Conservation (phyloP, 1,284 basidiomycete species). For the Marasmius oreades region DNA sequence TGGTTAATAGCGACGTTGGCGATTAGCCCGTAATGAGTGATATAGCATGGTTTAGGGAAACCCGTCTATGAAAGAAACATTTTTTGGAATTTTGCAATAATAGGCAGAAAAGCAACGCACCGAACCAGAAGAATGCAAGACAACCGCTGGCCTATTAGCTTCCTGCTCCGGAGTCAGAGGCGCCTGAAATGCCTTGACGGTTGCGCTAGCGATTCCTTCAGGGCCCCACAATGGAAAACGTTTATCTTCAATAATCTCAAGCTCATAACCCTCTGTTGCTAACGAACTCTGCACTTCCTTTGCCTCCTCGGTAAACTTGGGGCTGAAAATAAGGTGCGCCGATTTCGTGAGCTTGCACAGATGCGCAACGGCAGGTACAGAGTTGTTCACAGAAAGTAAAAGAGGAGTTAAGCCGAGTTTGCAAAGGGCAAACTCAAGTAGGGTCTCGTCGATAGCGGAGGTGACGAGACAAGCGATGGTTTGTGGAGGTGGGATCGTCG, state of each 20-base stretch:
- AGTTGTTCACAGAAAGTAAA: conserved; percentile 56
- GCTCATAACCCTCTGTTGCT: conserved; percentile 25
- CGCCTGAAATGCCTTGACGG: conserved; percentile 30
- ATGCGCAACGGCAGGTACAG: conserved; percentile 51
- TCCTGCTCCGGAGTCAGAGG: conserved; percentile 45
- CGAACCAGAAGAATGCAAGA: conserved; percentile 63
- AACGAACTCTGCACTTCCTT: conserved; percentile 30
- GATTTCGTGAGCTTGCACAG: conserved; percentile 46
- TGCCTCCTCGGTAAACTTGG: conserved; percentile 33
- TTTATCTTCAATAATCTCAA: conserved; percentile 34
- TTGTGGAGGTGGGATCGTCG: conserved; percentile 26
- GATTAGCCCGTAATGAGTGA: conserved; percentile 36
- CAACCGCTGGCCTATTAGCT: conserved; percentile 38
- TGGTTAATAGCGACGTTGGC: conserved; percentile 33
- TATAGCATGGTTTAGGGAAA: conserved; percentile 42
- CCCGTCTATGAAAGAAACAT: conserved; percentile 24
- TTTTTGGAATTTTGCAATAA: not conserved
- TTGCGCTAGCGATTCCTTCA: conserved; percentile 30
- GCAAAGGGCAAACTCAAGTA: conserved; percentile 43
- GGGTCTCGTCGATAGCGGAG: conserved; percentile 39
- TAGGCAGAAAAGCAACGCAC: conserved; percentile 33
- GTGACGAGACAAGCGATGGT: conserved; percentile 37
- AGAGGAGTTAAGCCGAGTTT: conserved; percentile 42
- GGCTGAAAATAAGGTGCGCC: conserved; percentile 43
- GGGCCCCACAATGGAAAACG: conserved; percentile 42